Evolutionary conservation across 1,284 basidiomycete species (phyloP), one percentile per base, ranked within the genome.

Genomic region (Puccinia polysora): DNA sequence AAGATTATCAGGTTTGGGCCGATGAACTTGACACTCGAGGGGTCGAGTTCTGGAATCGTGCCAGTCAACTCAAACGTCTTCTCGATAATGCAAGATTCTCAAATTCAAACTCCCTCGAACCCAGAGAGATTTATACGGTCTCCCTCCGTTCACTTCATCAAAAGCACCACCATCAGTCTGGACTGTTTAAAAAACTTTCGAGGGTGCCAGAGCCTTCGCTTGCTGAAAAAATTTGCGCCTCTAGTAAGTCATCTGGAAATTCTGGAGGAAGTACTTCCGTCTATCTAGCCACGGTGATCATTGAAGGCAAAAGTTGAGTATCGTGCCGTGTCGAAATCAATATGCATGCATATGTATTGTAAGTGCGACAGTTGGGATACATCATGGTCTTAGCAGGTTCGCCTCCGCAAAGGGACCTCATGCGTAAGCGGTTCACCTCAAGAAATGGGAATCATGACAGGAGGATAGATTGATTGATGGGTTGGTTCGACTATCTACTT

Each of bases 31-130:
- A 72, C 58, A 10, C 36, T 12, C 49, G 36, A 8, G 70, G 70
- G n/a, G 70, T 72, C 4, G 60, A 72, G 43, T 43, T 72, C 20
- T 72, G 70, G 70, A 72, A 72, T 47, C 60, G 59, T 10, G 59
- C 70, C 7, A 64, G 60, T 56, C 47, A 49, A 28, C 32, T 72
- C 10, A 72, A 52, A 49, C 56, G 67, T 7, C 28, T 55, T 23
- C 65, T 56, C 18, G 43, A 56, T 32, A 47, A 14, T 34, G 36
- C 30, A 45, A n/a, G 28, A 3, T 49, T 32, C 18, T 53, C 40
- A 15, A 28, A 68, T 15, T 38, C 65, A 10, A 40, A 55, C 52
- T 43, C 20, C 28, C 45, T 53, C 30, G 38, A 58, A 53, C 25
- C 34, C 36, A 58, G 58, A 30, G 47, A 47, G 32, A 20, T 43